These are phyloP conservation scores for Colletotrichum destructivum DNA, from an alignment of 2,329 filamentous ascomycete genomes.

Conservation along the genomic window DNA sequence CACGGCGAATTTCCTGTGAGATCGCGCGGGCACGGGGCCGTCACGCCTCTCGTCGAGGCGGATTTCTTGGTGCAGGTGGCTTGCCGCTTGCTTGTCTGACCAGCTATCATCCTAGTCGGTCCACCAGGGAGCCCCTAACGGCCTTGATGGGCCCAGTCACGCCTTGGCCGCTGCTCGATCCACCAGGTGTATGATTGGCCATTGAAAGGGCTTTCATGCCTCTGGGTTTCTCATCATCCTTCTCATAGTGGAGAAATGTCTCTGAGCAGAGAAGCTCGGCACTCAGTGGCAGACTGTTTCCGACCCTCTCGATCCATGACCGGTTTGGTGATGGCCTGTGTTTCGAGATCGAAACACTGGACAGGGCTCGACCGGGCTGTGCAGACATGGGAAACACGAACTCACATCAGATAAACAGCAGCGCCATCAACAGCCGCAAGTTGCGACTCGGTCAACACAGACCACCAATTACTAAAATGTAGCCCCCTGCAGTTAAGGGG, in stretches of 20 bases:
- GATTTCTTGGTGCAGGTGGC: slow-evolving; percentile 37
- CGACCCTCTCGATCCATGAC: slow-evolving; percentile 30
- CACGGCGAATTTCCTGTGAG: slow-evolving; percentile 43
- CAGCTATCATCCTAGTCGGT: slow-evolving; percentile 40
- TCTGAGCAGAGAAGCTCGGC: slow-evolving; percentile 28
- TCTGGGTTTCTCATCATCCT: slow-evolving; percentile 37
- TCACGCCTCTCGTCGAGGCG: slow-evolving; percentile 34
- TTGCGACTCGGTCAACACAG: slow-evolving; percentile 26
- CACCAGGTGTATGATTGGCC: slow-evolving; percentile 29
- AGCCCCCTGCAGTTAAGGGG: slow-evolving; percentile 32
- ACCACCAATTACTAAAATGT: slow-evolving; percentile 4
- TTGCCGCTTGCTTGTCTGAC: slow-evolving; percentile 38
- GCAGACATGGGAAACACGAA: slow-evolving; percentile 38
- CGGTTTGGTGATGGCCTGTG: slow-evolving; percentile 39
- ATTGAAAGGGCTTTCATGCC: slow-evolving; percentile 13
- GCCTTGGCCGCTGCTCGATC: slow-evolving; percentile 29
- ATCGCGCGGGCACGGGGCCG: slow-evolving; percentile 39
- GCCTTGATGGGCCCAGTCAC: slow-evolving; percentile 31
- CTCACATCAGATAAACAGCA: slow-evolving; percentile 37
- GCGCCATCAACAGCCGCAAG: slow-evolving; percentile 8
- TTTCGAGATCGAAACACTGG: slow-evolving; percentile 40
- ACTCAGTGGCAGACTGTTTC: slow-evolving; percentile 38
- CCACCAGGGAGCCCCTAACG: slow-evolving; percentile 28
- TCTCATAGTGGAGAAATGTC: slow-evolving; percentile 25
- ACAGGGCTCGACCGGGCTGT: slow-evolving; percentile 40